A percentile compares a stretch with the other conserved stretches of the same genome.
Conservation (phyloP, 164 flowering plant species). For the Dillenia turbinata region DNA sequence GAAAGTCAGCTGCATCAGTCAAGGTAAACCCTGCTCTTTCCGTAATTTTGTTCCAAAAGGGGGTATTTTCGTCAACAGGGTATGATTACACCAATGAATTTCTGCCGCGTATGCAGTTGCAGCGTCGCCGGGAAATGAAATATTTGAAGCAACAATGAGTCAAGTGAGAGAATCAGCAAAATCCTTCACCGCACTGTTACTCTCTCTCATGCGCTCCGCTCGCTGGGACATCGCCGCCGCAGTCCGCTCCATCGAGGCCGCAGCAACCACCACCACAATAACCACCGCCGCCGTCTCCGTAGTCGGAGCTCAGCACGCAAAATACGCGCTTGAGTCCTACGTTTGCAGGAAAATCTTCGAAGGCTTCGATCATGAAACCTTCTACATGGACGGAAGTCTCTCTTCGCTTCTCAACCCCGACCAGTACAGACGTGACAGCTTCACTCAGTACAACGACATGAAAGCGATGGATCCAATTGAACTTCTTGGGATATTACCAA, state of each 20-base stretch:
- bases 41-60: neutral
- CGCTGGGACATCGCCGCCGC: constrained; percentile 90
- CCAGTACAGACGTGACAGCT: constrained; percentile 76
- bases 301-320: constrained; percentile 50
- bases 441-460: constrained; percentile 77
- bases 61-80: neutral
- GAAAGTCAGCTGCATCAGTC: constrained; percentile 46
- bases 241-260: constrained; percentile 73
- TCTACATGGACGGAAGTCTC: constrained; percentile 92
- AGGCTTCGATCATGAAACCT: constrained; percentile 92
- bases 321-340: constrained; percentile 83
- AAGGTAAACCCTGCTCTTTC: constrained; percentile 13
- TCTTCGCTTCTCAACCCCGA: constrained; percentile 75
- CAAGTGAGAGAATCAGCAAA: constrained; percentile 67
- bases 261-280: constrained; percentile 20
- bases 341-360: constrained; percentile 68
- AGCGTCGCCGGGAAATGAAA: constrained; percentile 54
- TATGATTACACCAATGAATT: no score
- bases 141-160: constrained; percentile 58
- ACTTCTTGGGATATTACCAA: constrained; percentile 78
- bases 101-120: constrained; percentile 27
- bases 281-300: constrained; percentile 14
- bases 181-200: constrained; percentile 66
- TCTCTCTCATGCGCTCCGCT: constrained; percentile 84
- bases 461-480: constrained; percentile 84